Percentiles rank a stretch among this genome's conserved stretches.
These are phyloP conservation scores for Flaveria ramosissima DNA, from an alignment of 129 eudicot species.

Conservation along the genomic window DNA sequence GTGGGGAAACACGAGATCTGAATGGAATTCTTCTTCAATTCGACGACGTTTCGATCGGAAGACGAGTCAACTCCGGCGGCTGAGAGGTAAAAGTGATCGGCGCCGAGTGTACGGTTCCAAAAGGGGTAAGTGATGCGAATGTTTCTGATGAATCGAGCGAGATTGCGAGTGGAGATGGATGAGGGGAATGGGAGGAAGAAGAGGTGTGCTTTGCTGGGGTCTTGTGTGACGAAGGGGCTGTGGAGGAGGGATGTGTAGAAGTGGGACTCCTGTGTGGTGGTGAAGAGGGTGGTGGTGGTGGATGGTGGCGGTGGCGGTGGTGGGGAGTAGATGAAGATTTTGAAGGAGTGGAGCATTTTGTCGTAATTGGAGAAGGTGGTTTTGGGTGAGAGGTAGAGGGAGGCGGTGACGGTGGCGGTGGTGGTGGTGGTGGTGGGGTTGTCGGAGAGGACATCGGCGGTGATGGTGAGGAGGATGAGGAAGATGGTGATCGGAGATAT, in stretches of 20 bases:
- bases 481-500: conserved; percentile 29
- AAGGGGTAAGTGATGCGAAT: conserved; percentile 51
- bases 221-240: conserved; percentile 46
- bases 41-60: conserved; percentile 71
- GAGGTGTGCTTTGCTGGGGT: conserved; percentile 63
- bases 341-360: conserved; percentile 64
- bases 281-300: conserved; percentile 17
- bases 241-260: conserved; percentile 51
- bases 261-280: conserved; percentile 43
- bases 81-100: conserved; percentile 82
- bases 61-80: conserved; percentile 62
- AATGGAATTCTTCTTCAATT: conserved; percentile 79
- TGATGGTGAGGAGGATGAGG: conserved; percentile 36
- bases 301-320: conserved; percentile 43
- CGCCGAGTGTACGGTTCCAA: conserved; percentile 90
- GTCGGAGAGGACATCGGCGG: conserved; percentile 32
- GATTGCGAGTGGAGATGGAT: conserved; percentile 55
- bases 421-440: conserved; percentile 20
- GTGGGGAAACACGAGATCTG: conserved; percentile 74
- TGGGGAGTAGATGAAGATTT: conserved; percentile 58
- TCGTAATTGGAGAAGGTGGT: conserved; percentile 66
- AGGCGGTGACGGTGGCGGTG: conserved; percentile 33
- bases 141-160: conserved; percentile 54
- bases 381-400: conserved; percentile 61
- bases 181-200: conserved; percentile 60